Base-by-base conservation (phyloP, 2,329 filamentous ascomycete genomes). In the Phoma herbarum region DNA sequence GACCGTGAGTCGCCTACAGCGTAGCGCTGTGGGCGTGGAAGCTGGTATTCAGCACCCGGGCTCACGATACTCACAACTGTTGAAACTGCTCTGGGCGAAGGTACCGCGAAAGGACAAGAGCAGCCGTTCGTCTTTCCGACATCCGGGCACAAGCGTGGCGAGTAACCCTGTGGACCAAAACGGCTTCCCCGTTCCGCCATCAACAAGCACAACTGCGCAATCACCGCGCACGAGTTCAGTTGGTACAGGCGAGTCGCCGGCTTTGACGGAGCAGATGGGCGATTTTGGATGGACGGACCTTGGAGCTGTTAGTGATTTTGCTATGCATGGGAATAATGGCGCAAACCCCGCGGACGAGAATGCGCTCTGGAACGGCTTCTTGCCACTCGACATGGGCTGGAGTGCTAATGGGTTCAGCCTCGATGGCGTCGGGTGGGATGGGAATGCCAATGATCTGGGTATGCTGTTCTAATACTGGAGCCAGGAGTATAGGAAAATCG, bases 261-360 rank as follows among this genome's bases (percentile, higher is more conserved):
- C 77, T 25, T 66, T 80, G 12, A 80, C 79, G 5, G 80, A 82
- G 60, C 74, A 75, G 39, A 80, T 82, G 77, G 80, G 80, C 8
- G 80, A 82, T 58, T 82, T 82, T 64, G 79, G 78, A 26, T 82
- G 80, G 80, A 82, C 80, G 3, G 80, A 82, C 68, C 67, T 82
- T 3, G 70, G 77, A 58, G 80, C 80, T 14, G 80, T 82, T 14
- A 80, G 80, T 6, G 79, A 82, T 31, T 82, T 82, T 58, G 81
- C 79, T 0, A 76, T 82, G 50, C 79, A 80, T 66, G 80, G 79
- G 0, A 72, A 73, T 57, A 75, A 63, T 12, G 59, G 57, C 78
- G 79, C 51, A 1, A 74, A 72, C 56, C 74, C 51, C 11, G 39
- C 44, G 6, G 56, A 59, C 10, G 56, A 59, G 11, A 54, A 61